A percentile compares a stretch with the other conserved stretches of the same genome.
These are phyloP conservation scores for Exophiala mesophila DNA, from an alignment of 2,329 filamentous ascomycete species.

Conservation along the genomic window DNA sequence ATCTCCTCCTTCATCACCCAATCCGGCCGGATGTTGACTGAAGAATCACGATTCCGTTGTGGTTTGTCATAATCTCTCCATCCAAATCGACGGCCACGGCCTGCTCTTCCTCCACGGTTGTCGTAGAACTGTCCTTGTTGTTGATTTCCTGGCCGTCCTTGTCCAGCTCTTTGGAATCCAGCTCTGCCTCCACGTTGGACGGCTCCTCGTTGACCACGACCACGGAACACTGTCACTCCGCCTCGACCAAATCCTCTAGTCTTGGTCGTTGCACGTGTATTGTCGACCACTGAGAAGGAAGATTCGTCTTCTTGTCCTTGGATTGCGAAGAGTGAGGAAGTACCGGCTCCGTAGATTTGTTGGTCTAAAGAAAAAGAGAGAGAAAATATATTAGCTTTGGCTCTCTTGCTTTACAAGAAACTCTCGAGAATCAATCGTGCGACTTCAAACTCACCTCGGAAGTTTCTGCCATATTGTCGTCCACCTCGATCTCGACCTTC, in stretches of 20 bases:
- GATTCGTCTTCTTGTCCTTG: slow-evolving; percentile 93
- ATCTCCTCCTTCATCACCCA: slow-evolving; percentile 98
- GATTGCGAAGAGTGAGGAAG: slow-evolving; percentile 80
- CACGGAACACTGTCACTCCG: slow-evolving; percentile 83
- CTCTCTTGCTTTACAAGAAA: too few relatives aligned
- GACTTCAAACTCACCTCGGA: slow-evolving; percentile 69
- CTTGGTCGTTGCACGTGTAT: slow-evolving; percentile 80
- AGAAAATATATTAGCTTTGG: background rate
- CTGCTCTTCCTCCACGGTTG: slow-evolving; percentile 62
- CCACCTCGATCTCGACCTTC: slow-evolving; percentile 66
- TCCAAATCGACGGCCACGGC: slow-evolving; percentile 79
- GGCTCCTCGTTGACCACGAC: slow-evolving; percentile 67
- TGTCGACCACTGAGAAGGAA: slow-evolving; percentile 96
- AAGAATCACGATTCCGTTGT: slow-evolving; percentile 89
- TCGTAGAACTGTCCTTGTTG: slow-evolving; percentile 62
- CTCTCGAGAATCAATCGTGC: too few relatives aligned
- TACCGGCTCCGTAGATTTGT: slow-evolving; percentile 90
- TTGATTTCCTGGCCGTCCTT: slow-evolving; percentile 60
- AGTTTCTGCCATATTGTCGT: slow-evolving; percentile 87
- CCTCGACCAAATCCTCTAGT: slow-evolving; percentile 75
- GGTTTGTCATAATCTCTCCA: slow-evolving; percentile 99
- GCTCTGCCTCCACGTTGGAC: slow-evolving; percentile 63
- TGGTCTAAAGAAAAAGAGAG: slow-evolving; percentile 59
- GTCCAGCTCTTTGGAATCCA: slow-evolving; percentile 66
- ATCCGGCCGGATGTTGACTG: slow-evolving; percentile 91